Evolutionary conservation across 345 rosid species (phyloP), one percentile per base, ranked within the genome.

Genomic region (Populus ilicifolia): DNA sequence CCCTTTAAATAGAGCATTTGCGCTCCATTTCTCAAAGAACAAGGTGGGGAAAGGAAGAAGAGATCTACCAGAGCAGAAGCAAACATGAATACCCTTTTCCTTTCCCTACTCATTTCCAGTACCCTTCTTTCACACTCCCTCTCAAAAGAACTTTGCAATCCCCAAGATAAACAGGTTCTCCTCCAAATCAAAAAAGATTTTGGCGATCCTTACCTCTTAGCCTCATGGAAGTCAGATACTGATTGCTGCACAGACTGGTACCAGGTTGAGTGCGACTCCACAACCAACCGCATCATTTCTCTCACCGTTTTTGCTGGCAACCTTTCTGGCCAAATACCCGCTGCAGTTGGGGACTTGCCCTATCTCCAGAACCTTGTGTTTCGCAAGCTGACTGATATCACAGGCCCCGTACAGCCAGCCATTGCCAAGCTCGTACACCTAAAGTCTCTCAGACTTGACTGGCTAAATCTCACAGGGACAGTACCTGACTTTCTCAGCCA

Each of bases 241-340:
- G 98, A 91, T 72, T 94, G 96, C 82, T 92, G 97, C 81, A 69
- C 72, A 2, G 67, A 63, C 2, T 94, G 98, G 98, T 86, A 90
- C 78, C 82, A 84, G 39, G 91, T 94, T 18, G 81, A 86, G 46
- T 94, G 98, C 64, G 85, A 92, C 46, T 70, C 71, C 63, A 84
- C 87, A 80, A 87, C 87, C 79, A 75, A 91, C 85, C 93, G 96
- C 18, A 87, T 92, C 77, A 83, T 75, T 68, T 69, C 90, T 61
- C 84, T 92, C 69, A 84, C 86, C 38, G 87, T 94, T 59, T 87
- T 89, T 54, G 68, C 84, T 10, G 94, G 89, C 23, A 62, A 84
- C 7, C 87, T 92, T 27, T 83, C 90, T 6, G 92, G 96, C 70
- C 86, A 85, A 43, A 85, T 92, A 63, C 92, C 94, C 0, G 29